Conservation (phyloP, 805 yeast species). For the Ogataea angusta region DNA sequence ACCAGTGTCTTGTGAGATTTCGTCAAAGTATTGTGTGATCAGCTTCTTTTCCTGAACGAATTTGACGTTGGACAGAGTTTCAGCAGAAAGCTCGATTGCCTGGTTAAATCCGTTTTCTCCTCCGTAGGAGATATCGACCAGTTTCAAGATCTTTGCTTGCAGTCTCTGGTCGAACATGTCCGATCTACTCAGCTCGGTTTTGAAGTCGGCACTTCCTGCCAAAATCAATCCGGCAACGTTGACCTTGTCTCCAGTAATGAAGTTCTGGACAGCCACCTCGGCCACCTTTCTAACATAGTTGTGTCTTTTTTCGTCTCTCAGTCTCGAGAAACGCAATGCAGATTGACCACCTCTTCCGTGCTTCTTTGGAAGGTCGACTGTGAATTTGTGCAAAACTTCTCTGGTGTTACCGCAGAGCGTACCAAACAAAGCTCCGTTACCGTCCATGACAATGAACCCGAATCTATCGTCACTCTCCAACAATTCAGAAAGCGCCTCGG, state of each 20-base stretch:
- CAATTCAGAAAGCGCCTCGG: constrained; percentile 92
- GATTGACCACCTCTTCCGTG: constrained; percentile 99
- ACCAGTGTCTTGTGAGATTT: constrained; percentile 96
- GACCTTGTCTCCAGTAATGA: constrained; percentile 91
- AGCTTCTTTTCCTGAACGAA: constrained; percentile 98
- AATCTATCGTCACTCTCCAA: constrained; percentile 93
- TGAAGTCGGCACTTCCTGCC: constrained; percentile 99
- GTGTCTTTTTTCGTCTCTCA: constrained; percentile 98
- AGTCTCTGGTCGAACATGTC: constrained; percentile 92
- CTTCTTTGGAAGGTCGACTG: constrained; percentile 97
- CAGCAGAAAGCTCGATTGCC: constrained; percentile 97
- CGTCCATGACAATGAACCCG: constrained; percentile 99
- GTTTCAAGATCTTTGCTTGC: constrained; percentile 79
- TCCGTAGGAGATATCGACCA: constrained; percentile 97
- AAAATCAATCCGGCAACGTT: constrained; percentile 91
- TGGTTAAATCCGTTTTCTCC: constrained; percentile 99
- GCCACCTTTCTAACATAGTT: constrained; percentile 98
- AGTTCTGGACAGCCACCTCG: constrained; percentile 96
- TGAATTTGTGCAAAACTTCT: constrained; percentile 92
- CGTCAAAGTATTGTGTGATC: constrained; percentile 89
- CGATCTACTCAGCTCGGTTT: constrained; percentile 87
- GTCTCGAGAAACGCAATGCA: constrained; percentile 97
- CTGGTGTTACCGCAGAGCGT: constrained; percentile 94
- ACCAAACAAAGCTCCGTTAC: constrained; percentile 97
- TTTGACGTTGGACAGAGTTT: constrained; percentile 93